phyloP scores from a whole-genome alignment of 371 early-diverging fungal genomes.

The Mucor irregularis region DNA sequence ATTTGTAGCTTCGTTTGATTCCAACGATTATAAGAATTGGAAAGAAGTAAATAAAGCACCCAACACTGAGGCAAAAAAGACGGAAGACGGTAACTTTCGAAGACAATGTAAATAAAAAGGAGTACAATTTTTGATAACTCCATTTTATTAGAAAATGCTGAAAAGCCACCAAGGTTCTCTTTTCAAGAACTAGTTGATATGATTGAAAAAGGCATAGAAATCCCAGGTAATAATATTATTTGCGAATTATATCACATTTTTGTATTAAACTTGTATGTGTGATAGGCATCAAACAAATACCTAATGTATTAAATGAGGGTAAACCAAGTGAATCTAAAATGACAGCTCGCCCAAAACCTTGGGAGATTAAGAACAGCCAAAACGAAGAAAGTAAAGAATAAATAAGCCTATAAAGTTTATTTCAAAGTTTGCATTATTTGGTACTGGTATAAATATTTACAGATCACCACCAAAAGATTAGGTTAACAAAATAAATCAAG shows the following conservation, averaged over 20 bases:
- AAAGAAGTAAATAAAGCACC: slow-evolving; percentile 13
- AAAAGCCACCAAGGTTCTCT: slow-evolving; percentile 29
- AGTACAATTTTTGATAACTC: neutral
- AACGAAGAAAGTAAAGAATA: neutral
- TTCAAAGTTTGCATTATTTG: too few relatives aligned
- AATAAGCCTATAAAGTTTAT: too few relatives aligned
- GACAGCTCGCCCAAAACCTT: slow-evolving; percentile 51
- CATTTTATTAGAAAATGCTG: neutral
- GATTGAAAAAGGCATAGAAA: slow-evolving; percentile 51
- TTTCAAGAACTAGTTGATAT: slow-evolving; percentile 59
- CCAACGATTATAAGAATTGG: slow-evolving; percentile 21
- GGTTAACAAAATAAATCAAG: neutral
- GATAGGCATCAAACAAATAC: slow-evolving; percentile 54
- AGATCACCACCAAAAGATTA: neutral
- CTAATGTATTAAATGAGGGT: slow-evolving; percentile 49
- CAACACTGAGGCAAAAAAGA: neutral
- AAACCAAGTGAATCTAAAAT: slow-evolving; percentile 47
- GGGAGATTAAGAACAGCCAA: slow-evolving; percentile 31
- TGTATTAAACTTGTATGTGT: neutral
- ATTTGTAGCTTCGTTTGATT: slow-evolving; percentile 11
- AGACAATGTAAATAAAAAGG: neutral
- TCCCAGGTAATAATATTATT: slow-evolving; percentile 45
- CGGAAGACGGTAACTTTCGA: neutral
- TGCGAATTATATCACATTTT: neutral
- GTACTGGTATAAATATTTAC: too few relatives aligned